Conservation (phyloP, 148 eudicot species). For the Beta vulgaris region DNA sequence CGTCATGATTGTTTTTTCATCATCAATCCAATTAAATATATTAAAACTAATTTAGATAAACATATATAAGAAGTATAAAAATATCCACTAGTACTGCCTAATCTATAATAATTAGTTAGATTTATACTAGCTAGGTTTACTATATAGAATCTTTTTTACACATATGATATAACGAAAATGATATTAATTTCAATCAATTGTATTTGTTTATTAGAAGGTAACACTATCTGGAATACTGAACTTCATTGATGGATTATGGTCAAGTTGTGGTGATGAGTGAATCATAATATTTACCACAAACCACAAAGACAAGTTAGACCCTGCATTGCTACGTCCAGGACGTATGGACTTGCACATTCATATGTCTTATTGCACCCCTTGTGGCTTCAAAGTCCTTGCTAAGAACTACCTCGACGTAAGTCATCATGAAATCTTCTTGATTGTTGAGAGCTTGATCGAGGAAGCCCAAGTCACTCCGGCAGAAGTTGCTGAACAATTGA, state of each 20-base stretch:
- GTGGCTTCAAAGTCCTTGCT: constrained; percentile 37
- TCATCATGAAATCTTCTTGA: constrained; percentile 26
- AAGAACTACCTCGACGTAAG: constrained; percentile 36
- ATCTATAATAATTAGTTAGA: too few relatives aligned
- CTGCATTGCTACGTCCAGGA: constrained; percentile 55
- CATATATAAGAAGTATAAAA: too few relatives aligned
- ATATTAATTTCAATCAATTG: too few relatives aligned
- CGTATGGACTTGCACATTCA: constrained; percentile 64
- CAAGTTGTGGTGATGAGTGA: constrained; percentile 53
- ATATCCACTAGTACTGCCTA: too few relatives aligned
- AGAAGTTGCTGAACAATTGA: constrained; percentile 43
- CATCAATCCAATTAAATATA: too few relatives aligned
- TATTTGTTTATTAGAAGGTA: constrained; percentile 23
- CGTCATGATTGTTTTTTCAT: too few relatives aligned
- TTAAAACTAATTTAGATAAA: too few relatives aligned
- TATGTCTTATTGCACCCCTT: constrained; percentile 47
- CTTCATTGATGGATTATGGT: constrained; percentile 61
- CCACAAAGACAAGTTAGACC: constrained; percentile 55
- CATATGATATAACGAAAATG: too few relatives aligned
- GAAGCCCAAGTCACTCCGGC: constrained; percentile 39
- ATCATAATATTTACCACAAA: constrained; percentile 66
- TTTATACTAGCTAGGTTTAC: too few relatives aligned
- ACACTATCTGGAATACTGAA: constrained; percentile 56
- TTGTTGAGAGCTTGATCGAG: constrained; percentile 27
- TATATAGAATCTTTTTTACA: too few relatives aligned